Conservation (phyloP, 192 early-diverging fungal species). For the Backusella parvicylindrica region DNA sequence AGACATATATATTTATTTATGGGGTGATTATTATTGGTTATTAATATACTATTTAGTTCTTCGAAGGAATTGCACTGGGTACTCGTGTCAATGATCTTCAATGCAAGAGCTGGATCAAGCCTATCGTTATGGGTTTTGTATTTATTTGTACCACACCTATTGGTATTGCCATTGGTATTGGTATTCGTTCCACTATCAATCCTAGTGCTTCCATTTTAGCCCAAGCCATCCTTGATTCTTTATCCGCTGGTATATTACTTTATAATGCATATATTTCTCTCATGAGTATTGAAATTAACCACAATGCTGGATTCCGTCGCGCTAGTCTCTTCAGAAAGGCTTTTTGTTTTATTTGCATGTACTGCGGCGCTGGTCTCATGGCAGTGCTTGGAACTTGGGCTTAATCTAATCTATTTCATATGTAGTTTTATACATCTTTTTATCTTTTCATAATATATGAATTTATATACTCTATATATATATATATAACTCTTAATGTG, state of each 20-base stretch:
- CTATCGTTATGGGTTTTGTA: constrained; percentile 43
- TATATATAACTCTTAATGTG: background rate
- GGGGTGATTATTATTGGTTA: background rate
- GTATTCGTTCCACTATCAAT: constrained; percentile 62
- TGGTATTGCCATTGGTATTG: constrained; percentile 77
- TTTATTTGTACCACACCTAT: constrained; percentile 78
- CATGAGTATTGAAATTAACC: constrained; percentile 50
- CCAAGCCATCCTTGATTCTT: constrained; percentile 69
- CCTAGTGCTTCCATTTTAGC: constrained; percentile 55
- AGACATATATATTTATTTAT: background rate
- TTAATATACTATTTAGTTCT: constrained; percentile 25
- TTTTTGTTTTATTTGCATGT: constrained; percentile 28
- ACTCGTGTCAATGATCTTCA: constrained; percentile 41
- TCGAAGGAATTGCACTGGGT: constrained; percentile 49
- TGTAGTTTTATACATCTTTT: background rate
- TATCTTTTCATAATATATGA: background rate
- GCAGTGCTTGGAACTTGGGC: constrained; percentile 33
- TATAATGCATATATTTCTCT: constrained; percentile 73
- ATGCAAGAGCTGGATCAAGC: constrained; percentile 16
- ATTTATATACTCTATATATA: too few species aligned
- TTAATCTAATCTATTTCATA: constrained; percentile 5
- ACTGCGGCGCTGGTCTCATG: constrained; percentile 32
- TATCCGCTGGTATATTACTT: constrained; percentile 77
- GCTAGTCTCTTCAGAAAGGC: constrained; percentile 3
- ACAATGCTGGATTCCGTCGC: constrained; percentile 21